Conservation (phyloP, 441 rosid genomes). For the Populus hybrid region DNA sequence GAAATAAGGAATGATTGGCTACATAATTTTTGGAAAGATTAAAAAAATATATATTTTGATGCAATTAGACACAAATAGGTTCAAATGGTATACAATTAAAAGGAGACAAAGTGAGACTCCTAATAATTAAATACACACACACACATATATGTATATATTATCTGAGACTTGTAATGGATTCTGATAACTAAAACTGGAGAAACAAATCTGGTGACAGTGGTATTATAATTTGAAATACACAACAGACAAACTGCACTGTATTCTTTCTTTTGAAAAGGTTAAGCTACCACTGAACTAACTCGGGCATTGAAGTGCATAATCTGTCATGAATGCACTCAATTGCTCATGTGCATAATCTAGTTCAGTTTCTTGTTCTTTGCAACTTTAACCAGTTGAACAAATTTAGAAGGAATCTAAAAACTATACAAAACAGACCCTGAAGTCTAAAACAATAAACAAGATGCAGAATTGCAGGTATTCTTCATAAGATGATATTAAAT, state of each 20-base stretch:
- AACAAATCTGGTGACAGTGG: background rate
- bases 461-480: slow-evolving; percentile 1
- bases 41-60: too few relatives aligned
- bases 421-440: background rate
- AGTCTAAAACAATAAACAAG: slow-evolving; percentile 2
- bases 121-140: background rate
- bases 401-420: slow-evolving; percentile 2
- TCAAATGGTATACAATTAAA: background rate
- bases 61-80: background rate
- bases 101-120: background rate
- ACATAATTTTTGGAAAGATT: background rate
- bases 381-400: background rate
- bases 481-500: background rate
- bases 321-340: background rate
- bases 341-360: background rate
- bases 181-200: background rate
- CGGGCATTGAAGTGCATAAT: background rate
- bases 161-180: background rate
- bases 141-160: too few relatives aligned
- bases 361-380: background rate
- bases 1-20: slow-evolving; percentile 7
- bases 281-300: background rate
- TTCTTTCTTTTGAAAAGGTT: background rate
- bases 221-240: background rate
- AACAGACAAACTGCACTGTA: background rate